A percentile compares a stretch with the other conserved stretches of the same genome.
Conservation (phyloP, 208 protist genomes). For the Wallacemonas sp. region DNA sequence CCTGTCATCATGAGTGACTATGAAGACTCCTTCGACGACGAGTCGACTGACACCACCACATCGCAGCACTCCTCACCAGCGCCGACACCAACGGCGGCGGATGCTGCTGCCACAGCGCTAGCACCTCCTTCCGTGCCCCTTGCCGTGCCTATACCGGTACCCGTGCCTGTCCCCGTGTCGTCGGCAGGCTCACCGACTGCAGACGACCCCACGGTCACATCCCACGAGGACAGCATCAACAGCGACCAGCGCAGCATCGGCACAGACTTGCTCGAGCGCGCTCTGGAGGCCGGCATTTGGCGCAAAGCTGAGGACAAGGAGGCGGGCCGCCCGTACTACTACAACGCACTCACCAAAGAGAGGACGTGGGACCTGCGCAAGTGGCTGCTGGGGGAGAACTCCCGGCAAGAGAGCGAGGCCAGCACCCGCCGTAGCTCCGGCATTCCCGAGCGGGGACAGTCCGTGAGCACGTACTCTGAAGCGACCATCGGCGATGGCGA, state of each 20-base stretch:
- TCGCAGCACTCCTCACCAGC: not conserved
- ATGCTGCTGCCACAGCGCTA: too few relatives aligned
- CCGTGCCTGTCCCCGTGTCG: not conserved
- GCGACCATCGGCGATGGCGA: not conserved
- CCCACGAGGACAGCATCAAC: not conserved
- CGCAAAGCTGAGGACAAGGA: constrained; percentile 22
- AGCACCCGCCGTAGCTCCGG: constrained; percentile 7
- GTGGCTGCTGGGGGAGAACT: constrained; percentile 28
- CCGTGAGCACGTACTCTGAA: constrained; percentile 14
- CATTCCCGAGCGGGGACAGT: not conserved
- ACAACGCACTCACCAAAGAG: constrained; percentile 35
- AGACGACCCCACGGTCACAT: not conserved
- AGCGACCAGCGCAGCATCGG: constrained; percentile 1
- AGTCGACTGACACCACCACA: not conserved
- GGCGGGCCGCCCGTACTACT: constrained; percentile 47
- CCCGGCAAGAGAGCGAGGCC: constrained; percentile 2
- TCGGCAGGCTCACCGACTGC: not conserved
- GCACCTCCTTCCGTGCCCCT: not conserved
- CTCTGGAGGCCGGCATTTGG: constrained; percentile 40
- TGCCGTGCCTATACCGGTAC: not conserved
- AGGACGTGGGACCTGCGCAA: constrained; percentile 50
- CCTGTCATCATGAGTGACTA: too few relatives aligned
- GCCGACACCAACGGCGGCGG: too few relatives aligned
- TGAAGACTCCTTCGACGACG: too few relatives aligned
- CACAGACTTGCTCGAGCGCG: constrained; percentile 9